A percentile compares a stretch with the other conserved stretches of the same genome.
phyloP scores from a whole-genome alignment of 371 early-diverging fungal genomes.

The Funneliformis caledonium region DNA sequence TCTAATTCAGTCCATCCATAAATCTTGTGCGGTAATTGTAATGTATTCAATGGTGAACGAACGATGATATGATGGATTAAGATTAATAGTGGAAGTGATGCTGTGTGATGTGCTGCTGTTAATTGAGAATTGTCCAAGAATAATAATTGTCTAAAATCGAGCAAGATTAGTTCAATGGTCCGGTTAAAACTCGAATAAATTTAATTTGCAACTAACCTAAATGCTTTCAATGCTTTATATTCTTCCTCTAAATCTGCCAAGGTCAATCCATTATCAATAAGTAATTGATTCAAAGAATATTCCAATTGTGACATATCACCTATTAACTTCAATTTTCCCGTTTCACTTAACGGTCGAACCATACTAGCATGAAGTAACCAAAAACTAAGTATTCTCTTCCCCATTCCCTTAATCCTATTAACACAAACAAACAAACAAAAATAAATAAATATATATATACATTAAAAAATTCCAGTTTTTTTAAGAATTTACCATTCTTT shows the following conservation, averaged over 20 bases:
- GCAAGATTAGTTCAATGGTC: not conserved
- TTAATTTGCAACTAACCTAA: constrained; percentile 49
- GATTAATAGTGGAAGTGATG: constrained; percentile 53
- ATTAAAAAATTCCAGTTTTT: not conserved
- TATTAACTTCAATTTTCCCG: constrained; percentile 66
- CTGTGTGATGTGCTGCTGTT: constrained; percentile 40
- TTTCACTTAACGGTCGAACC: constrained; percentile 63
- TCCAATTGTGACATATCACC: constrained; percentile 77
- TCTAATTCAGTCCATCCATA: constrained; percentile 61
- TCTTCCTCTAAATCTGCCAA: constrained; percentile 60
- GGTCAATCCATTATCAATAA: constrained; percentile 57
- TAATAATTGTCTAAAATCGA: constrained; percentile 52
- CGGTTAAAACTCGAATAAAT: not conserved
- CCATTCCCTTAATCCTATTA: constrained; percentile 57
- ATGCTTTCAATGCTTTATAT: constrained; percentile 62
- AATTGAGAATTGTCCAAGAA: constrained; percentile 46
- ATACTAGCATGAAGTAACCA: constrained; percentile 68
- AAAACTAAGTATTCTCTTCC: constrained; percentile 55
- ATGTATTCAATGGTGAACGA: constrained; percentile 52
- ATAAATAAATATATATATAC: not conserved
- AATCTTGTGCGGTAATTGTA: constrained; percentile 59
- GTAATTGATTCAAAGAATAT: constrained; percentile 61
- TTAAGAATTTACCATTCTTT: constrained; percentile 56
- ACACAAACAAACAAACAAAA: not conserved
- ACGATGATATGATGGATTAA: constrained; percentile 65